Conservation (phyloP, 1,139 yeast genomes). For the Kodamaea ohmeri region DNA sequence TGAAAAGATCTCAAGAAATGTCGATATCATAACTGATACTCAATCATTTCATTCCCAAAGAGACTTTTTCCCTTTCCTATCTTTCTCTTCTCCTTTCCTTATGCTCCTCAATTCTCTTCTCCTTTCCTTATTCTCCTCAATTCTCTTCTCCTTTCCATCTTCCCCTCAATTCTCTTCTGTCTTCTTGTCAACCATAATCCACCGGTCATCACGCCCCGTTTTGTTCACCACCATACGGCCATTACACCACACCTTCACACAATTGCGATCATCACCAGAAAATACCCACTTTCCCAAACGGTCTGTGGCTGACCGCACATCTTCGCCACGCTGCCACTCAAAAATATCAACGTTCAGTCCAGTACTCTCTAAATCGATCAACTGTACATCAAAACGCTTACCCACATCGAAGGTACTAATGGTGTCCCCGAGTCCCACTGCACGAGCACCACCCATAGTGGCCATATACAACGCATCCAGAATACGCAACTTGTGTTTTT, state of each 20-base stretch:
- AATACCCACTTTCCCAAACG: conserved; percentile 89
- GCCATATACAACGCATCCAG: conserved; percentile 77
- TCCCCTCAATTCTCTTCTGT: neutral
- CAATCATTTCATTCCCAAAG: too few species aligned
- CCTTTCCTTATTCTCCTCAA: neutral
- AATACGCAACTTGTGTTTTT: conserved; percentile 49
- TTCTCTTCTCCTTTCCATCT: neutral
- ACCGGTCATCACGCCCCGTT: conserved; percentile 12
- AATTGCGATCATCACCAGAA: conserved; percentile 90
- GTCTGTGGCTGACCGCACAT: conserved; percentile 35
- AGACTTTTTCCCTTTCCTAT: neutral
- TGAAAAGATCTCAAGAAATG: too few species aligned
- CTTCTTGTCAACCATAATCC: conserved; percentile 13
- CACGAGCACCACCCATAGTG: conserved; percentile 87
- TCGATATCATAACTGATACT: too few species aligned
- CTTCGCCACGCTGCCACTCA: conserved; percentile 51
- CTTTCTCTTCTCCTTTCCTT: neutral
- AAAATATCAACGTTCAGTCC: conserved; percentile 71
- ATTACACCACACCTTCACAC: conserved; percentile 75
- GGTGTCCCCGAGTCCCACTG: conserved; percentile 54
- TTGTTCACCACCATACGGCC: conserved; percentile 61
- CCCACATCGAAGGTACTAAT: conserved; percentile 76
- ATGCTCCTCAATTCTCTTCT: neutral
- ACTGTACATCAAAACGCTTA: conserved; percentile 80
- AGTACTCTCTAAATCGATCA: conserved; percentile 55